Percentiles rank a stretch among this genome's conserved stretches.
Conservation (phyloP, 2,329 filamentous ascomycete species). For the Ophidiomyces ophidiicola region DNA sequence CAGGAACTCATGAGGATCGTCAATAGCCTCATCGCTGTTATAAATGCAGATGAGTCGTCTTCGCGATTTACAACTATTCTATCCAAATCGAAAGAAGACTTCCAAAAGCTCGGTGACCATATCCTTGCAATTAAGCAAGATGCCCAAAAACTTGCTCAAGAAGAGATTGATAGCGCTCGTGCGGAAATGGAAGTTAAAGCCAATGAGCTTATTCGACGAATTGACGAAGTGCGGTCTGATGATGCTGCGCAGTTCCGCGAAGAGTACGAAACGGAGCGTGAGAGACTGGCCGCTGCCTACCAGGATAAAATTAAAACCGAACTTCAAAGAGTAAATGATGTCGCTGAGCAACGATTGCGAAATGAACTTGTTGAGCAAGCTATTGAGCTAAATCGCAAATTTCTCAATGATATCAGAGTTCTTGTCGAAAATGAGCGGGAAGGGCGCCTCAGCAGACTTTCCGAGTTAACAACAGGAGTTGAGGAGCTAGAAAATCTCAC, state of each 20-base stretch:
- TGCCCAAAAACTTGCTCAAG: slow-evolving; percentile 58
- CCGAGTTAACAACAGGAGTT: slow-evolving; percentile 65
- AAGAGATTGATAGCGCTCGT: slow-evolving; percentile 58
- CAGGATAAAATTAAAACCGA: slow-evolving; percentile 68
- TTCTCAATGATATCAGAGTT: slow-evolving; percentile 62
- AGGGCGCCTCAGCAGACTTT: slow-evolving; percentile 73
- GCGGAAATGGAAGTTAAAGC: slow-evolving; percentile 77
- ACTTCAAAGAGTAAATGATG: slow-evolving; percentile 62
- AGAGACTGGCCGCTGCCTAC: slow-evolving; percentile 64
- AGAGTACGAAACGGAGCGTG: slow-evolving; percentile 80
- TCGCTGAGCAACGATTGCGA: slow-evolving; percentile 69
- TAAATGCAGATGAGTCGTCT: slow-evolving; percentile 73
- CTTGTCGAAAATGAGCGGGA: slow-evolving; percentile 82
- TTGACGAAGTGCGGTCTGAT: slow-evolving; percentile 67
- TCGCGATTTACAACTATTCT: slow-evolving; percentile 68
- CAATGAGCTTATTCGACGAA: slow-evolving; percentile 72
- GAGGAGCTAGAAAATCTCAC: slow-evolving; percentile 78
- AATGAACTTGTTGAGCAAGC: slow-evolving; percentile 87
- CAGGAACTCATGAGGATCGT: slow-evolving; percentile 90
- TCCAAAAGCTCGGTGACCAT: slow-evolving; percentile 64
- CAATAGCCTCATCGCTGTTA: slow-evolving; percentile 87
- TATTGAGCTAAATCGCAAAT: slow-evolving; percentile 73
- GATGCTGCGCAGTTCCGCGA: slow-evolving; percentile 75
- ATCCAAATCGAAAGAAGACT: slow-evolving; percentile 70
- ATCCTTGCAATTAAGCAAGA: slow-evolving; percentile 61